Conservation (phyloP, 108 stramenopile species). For the Nannochloropsis oceanica region DNA sequence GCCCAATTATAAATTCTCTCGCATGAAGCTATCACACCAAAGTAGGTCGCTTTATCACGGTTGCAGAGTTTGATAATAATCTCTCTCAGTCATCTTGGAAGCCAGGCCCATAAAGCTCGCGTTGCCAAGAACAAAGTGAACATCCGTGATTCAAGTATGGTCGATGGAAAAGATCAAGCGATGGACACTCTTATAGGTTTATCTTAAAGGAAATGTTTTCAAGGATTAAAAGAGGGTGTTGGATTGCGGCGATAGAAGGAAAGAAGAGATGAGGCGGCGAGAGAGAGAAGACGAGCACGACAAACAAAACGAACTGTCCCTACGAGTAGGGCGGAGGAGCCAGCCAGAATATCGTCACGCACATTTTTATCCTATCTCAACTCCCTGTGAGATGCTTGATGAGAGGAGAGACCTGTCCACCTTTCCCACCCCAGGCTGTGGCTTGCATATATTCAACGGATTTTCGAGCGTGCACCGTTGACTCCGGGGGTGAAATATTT, state of each 20-base stretch:
- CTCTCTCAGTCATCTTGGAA: background rate
- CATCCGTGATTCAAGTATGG: background rate
- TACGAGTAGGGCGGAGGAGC: no score
- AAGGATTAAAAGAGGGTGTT: background rate
- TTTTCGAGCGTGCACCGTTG: no score
- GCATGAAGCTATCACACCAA: background rate
- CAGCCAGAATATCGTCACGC: no score
- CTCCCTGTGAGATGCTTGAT: no score
- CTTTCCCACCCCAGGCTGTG: no score
- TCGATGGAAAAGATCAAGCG: background rate
- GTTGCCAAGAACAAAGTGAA: background rate
- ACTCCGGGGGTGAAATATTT: no score
- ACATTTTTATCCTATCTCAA: no score
- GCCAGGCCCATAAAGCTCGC: background rate
- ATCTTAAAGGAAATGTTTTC: background rate
- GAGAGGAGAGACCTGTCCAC: no score
- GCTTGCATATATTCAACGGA: no score
- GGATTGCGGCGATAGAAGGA: background rate
- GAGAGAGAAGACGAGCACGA: background rate
- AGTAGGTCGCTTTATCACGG: background rate
- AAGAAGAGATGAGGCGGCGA: background rate
- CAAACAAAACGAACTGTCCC: background rate
- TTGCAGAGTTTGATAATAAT: background rate
- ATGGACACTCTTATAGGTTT: background rate
- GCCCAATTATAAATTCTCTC: no score